phyloP scores from a whole-genome alignment of 768 basidiomycete genomes.

The Mycena rebaudengoi region DNA sequence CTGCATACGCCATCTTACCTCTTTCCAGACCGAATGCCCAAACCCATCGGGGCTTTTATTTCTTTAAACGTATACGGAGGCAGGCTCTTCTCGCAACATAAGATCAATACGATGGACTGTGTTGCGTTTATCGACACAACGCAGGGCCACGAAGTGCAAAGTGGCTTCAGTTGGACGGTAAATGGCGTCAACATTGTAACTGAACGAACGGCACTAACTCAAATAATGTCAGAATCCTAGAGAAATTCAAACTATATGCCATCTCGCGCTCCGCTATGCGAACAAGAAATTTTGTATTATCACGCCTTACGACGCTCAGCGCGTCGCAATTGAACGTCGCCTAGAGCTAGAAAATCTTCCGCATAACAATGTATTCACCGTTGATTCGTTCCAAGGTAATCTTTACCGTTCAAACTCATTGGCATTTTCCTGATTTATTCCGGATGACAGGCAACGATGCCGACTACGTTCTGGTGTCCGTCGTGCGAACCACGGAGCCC shows the following conservation, averaged over 20 bases:
- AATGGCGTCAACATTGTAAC: too few relatives aligned
- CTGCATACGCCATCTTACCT: background rate
- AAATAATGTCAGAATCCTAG: conserved; percentile 48
- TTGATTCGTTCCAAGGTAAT: conserved; percentile 48
- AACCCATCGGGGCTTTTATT: conserved; percentile 57
- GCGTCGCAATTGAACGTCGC: conserved; percentile 35
- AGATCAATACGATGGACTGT: conserved; percentile 40
- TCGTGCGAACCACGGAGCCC: conserved; percentile 10
- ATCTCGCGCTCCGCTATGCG: conserved; percentile 50
- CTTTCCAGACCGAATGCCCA: conserved; percentile 59
- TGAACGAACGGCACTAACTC: background rate
- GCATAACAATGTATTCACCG: conserved; percentile 44
- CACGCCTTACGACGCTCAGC: conserved; percentile 64
- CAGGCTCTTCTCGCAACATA: conserved; percentile 49
- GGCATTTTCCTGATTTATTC: background rate
- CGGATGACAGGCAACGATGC: conserved; percentile 10
- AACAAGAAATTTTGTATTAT: conserved; percentile 53
- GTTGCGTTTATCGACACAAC: conserved; percentile 54
- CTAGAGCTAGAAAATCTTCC: conserved; percentile 9
- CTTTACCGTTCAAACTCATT: background rate
- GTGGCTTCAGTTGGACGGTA: conserved; percentile 57
- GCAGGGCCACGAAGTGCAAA: conserved; percentile 45
- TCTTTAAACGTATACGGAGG: conserved; percentile 52
- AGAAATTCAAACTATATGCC: conserved; percentile 50
- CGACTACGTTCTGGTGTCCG: conserved; percentile 11